These are phyloP conservation scores for Colletotrichum australisinense DNA, from an alignment of 2,329 filamentous ascomycete genomes.

Conservation along the genomic window DNA sequence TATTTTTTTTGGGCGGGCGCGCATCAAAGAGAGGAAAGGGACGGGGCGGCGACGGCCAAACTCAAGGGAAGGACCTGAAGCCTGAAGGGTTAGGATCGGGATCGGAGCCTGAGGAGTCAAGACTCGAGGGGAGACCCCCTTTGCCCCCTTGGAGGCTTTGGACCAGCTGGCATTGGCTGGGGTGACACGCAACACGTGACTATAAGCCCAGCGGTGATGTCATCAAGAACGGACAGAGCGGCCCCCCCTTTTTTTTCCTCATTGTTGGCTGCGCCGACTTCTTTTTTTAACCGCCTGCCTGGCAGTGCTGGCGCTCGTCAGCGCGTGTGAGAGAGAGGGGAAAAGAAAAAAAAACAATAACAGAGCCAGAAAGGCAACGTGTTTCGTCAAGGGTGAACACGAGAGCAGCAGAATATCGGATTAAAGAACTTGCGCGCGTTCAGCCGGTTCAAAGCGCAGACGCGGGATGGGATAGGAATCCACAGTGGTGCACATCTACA, in stretches of 20 bases:
- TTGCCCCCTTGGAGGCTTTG: background rate
- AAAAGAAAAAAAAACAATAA: background rate
- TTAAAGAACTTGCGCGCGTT: background rate
- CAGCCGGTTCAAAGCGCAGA: background rate
- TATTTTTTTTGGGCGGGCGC: background rate
- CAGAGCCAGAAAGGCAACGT: conserved; percentile 5
- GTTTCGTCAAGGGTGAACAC: background rate
- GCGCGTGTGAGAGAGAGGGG: too few species aligned
- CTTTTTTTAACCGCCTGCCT: background rate
- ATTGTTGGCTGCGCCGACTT: background rate
- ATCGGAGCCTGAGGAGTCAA: background rate
- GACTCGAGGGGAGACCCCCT: background rate
- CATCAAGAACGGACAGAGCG: background rate
- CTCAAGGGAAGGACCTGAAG: background rate
- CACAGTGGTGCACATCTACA: background rate
- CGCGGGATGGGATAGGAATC: background rate
- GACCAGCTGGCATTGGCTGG: background rate
- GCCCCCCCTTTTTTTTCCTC: background rate
- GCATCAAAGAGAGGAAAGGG: conserved; percentile 10
- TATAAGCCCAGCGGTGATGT: background rate
- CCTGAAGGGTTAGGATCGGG: too few species aligned
- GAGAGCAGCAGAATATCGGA: conserved; percentile 4
- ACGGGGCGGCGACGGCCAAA: background rate
- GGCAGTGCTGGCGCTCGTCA: background rate
- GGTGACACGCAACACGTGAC: background rate